Conservation (phyloP, 768 basidiomycete species). For the Tylopilus subfusipes region DNA sequence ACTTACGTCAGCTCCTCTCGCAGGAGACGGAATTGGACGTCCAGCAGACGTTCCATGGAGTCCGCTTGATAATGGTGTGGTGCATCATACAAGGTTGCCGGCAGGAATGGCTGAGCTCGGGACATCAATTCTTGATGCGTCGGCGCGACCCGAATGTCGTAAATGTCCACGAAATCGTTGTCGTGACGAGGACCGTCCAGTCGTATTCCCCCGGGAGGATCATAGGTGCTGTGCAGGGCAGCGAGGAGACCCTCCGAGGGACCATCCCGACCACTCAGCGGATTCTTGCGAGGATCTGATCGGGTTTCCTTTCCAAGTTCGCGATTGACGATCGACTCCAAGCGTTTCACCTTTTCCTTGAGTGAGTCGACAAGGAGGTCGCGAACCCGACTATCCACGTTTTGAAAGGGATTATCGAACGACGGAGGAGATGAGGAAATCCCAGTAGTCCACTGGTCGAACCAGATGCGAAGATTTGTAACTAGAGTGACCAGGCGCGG, state of each 20-base stretch:
- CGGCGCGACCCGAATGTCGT: constrained; percentile 62
- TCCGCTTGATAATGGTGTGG: constrained; percentile 57
- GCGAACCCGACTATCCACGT: constrained; percentile 28
- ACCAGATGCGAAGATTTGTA: constrained; percentile 42
- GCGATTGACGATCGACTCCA: constrained; percentile 47
- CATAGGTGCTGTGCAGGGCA: constrained; percentile 41
- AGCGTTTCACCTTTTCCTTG: constrained; percentile 29
- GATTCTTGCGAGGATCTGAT: constrained; percentile 9
- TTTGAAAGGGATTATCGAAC: constrained; percentile 46
- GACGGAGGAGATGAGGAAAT: constrained; percentile 35
- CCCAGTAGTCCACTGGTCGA: constrained; percentile 44
- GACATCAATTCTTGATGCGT: constrained; percentile 63
- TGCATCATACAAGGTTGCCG: constrained; percentile 54
- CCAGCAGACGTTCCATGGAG: constrained; percentile 64
- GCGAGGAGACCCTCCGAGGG: constrained; percentile 36
- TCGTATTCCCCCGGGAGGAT: constrained; percentile 53
- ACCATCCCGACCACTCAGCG: not conserved
- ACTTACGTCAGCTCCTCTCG: constrained; percentile 68
- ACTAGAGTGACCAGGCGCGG: constrained; percentile 43
- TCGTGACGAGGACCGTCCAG: constrained; percentile 58
- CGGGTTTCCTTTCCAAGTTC: constrained; percentile 40
- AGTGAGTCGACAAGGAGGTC: constrained; percentile 34
- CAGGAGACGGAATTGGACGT: constrained; percentile 72
- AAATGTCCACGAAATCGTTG: constrained; percentile 58
- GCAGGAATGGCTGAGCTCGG: constrained; percentile 50